phyloP scores from a whole-genome alignment of 306 rosid genomes.

The Clitoria ternatea region DNA sequence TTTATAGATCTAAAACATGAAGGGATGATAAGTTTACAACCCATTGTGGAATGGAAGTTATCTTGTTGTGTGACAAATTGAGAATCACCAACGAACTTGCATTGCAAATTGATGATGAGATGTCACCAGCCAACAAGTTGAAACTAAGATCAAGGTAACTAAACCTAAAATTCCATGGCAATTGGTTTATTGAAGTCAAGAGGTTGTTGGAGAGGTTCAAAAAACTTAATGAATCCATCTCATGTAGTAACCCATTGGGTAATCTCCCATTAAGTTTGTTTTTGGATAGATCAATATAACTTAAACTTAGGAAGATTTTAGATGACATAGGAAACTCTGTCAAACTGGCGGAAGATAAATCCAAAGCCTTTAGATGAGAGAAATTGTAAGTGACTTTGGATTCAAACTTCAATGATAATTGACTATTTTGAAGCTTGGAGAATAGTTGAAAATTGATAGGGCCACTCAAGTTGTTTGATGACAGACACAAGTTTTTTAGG shows the following conservation, averaged over 20 bases:
- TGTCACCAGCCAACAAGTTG: constrained; percentile 2
- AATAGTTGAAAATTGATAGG: neutral
- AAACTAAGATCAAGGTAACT: constrained; percentile 9
- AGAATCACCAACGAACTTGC: neutral
- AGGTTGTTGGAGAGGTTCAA: constrained; percentile 11
- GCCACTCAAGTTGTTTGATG: neutral
- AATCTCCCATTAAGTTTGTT: neutral
- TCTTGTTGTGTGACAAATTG: constrained; percentile 1
- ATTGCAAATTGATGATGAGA: neutral
- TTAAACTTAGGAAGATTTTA: neutral
- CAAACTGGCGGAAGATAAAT: neutral
- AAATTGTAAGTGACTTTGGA: neutral
- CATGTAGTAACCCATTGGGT: constrained; percentile 16
- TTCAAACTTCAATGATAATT: neutral
- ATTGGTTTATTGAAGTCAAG: neutral
- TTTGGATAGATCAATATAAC: constrained; percentile 1
- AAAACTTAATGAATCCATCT: neutral
- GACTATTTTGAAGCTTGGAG: neutral
- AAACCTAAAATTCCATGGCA: neutral
- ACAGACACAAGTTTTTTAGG: neutral
- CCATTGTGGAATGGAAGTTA: constrained; percentile 31
- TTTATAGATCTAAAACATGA: constrained; percentile 13
- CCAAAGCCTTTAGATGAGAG: neutral
- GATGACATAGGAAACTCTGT: neutral
- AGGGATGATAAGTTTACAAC: neutral